Percentiles rank a stretch among this genome's conserved stretches.
These are phyloP conservation scores for Hypericum perforatum DNA, from an alignment of 345 rosid genomes.

Conservation along the genomic window DNA sequence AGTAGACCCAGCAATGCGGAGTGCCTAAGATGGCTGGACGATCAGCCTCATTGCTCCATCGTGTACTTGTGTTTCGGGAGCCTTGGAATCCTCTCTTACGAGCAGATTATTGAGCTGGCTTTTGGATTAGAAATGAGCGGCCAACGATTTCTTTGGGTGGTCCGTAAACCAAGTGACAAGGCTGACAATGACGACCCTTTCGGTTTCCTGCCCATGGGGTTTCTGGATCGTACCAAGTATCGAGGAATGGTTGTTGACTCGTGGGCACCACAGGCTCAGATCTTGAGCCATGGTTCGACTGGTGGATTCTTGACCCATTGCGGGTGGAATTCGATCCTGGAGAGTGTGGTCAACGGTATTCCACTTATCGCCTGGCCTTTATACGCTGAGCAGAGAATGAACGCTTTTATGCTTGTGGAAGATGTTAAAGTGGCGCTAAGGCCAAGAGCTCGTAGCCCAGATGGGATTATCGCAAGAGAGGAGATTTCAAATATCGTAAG, in stretches of 20 bases:
- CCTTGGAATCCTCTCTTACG: conserved; percentile 17
- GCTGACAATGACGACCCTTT: conserved; percentile 5
- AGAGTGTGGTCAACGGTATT: neutral
- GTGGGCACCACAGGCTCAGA: neutral
- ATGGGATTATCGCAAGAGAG: neutral
- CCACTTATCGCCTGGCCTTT: neutral
- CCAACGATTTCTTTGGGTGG: conserved; percentile 22
- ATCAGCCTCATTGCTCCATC: conserved; percentile 17
- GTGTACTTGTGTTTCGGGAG: conserved; percentile 24
- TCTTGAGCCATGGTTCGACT: neutral
- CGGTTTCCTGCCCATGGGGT: neutral
- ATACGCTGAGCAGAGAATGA: neutral
- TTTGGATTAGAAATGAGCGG: conserved; percentile 19
- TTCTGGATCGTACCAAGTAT: neutral
- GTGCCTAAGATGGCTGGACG: conserved; percentile 17
- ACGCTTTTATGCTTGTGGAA: neutral
- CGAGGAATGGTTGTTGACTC: neutral
- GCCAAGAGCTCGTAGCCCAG: neutral
- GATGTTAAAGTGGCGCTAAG: neutral
- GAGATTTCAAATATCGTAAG: conserved; percentile 1
- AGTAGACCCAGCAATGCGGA: neutral
- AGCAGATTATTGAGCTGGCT: conserved; percentile 21
- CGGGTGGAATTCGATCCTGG: conserved; percentile 1
- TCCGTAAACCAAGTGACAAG: conserved; percentile 11
- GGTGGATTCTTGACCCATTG: conserved; percentile 3